Evolutionary conservation across 225 moss, liverwort and hornwort species (phyloP).

Genomic region (Physcomitrium patens): DNA sequence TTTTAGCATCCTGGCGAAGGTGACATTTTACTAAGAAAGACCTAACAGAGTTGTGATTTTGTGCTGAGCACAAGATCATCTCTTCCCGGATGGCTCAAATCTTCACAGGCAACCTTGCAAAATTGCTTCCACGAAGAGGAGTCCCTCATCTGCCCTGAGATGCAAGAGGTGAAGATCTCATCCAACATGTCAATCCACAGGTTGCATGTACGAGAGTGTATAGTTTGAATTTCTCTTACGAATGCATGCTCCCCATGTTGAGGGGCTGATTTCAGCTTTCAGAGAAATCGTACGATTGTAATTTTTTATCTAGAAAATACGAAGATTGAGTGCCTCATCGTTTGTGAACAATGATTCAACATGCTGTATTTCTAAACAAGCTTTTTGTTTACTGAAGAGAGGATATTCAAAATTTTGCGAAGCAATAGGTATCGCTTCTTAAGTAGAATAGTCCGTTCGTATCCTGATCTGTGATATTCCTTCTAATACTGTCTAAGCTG

Average conservation of each 20-base stretch:
- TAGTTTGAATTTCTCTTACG: constrained; percentile 14
- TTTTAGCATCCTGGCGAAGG: not conserved
- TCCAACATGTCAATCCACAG: constrained; percentile 5
- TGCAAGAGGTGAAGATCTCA: constrained; percentile 20
- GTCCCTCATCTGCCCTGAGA: constrained; percentile 1
- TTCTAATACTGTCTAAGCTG: too few relatives aligned
- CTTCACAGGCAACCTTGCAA: not conserved
- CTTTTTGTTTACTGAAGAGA: constrained; percentile 8
- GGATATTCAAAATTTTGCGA: too few relatives aligned
- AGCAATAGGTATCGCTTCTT: too few relatives aligned
- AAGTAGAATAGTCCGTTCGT: too few relatives aligned
- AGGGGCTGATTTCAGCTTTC: too few relatives aligned
- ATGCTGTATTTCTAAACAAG: not conserved
- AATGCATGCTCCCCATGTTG: not conserved
- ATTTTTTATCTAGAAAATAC: constrained; percentile 14
- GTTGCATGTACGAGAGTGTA: constrained; percentile 1
- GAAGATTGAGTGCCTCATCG: not conserved
- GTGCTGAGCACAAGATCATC: not conserved
- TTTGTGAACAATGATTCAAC: not conserved
- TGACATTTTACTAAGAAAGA: constrained; percentile 1
- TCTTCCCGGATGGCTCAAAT: not conserved
- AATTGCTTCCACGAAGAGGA: constrained; percentile 12
- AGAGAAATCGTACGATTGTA: constrained; percentile 28
- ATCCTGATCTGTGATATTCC: too few relatives aligned
- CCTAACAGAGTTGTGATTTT: not conserved